These are phyloP conservation scores for Lentithecium fluviatile DNA, from an alignment of 495 filamentous ascomycete genomes.

Conservation along the genomic window DNA sequence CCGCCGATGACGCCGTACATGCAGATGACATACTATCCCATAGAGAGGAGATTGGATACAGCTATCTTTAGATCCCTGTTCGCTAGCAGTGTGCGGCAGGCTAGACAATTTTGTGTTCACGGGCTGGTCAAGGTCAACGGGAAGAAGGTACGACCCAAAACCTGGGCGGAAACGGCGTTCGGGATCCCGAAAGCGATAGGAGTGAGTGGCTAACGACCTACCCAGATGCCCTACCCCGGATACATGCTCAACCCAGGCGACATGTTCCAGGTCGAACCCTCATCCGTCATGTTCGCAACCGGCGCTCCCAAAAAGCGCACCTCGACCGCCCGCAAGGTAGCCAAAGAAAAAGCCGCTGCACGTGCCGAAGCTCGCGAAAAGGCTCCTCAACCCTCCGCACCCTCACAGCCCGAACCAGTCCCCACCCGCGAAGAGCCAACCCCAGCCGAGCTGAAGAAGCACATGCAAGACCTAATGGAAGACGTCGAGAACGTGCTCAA, in stretches of 20 bases:
- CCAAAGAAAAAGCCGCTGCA: conserved; percentile 8
- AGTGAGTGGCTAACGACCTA: background rate
- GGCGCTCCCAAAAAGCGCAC: conserved; percentile 64
- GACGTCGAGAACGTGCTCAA: conserved; percentile 31
- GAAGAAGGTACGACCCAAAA: conserved; percentile 63
- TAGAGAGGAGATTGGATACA: conserved; percentile 86
- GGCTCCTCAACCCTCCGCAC: conserved; percentile 45
- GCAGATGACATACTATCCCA: conserved; percentile 86
- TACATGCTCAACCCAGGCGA: conserved; percentile 97
- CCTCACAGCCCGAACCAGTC: conserved; percentile 6
- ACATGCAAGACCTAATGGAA: conserved; percentile 25
- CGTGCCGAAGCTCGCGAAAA: conserved; percentile 17
- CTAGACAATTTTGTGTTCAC: conserved; percentile 89
- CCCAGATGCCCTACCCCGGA: conserved; percentile 83
- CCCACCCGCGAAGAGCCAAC: conserved; percentile 42
- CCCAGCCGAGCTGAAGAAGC: conserved; percentile 26
- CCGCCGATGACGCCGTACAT: conserved; percentile 69
- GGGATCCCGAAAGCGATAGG: background rate
- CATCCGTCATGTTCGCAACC: conserved; percentile 82
- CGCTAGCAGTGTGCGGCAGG: conserved; percentile 90
- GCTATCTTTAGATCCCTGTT: conserved; percentile 91
- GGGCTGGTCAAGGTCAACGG: conserved; percentile 94
- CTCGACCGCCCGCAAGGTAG: conserved; percentile 39
- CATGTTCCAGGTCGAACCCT: conserved; percentile 91
- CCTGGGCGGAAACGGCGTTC: background rate